Base-by-base conservation (phyloP, 208 protist genomes). In the Novymonas esmeraldas region DNA sequence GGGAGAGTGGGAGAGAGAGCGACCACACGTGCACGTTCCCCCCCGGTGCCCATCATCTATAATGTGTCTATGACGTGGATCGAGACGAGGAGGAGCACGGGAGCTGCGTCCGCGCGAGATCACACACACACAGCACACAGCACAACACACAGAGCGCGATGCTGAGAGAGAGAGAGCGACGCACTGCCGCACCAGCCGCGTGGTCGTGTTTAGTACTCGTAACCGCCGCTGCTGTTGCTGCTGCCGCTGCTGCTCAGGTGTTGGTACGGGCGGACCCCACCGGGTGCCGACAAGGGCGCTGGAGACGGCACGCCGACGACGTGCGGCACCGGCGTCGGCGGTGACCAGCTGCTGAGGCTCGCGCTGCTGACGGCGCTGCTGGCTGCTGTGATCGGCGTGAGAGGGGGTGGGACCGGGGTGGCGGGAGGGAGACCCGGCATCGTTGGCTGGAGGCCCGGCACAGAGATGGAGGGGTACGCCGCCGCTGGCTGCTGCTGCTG, bases 211-310 rank as follows among this genome's bases (percentile, higher is more conserved):
- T 41, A 67, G 29, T 54, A 73, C 16, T 54, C 51, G 52, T 66
- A 74, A 6, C 16, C 59, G 18, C 38, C 66, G 39, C 49, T 73
- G 16, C 48, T 59, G 49, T 54, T 64, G 39, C 73, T 78, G 34
- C 61, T 73, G 33, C 50, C 46, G 33, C 61, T 68, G 62, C 74
- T 80, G 58, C 62, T 75, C 36, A 55, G 39, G 4, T 24, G 28
- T 22, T 20, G 33, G 26, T 73, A 73, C 34, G 38, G 24, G 31
- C 31, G 48, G 9, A 75, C 67, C 6, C 44, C 48, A 6, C 11
- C 54, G 33, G 39, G 42, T 49, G 45, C 42, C 36, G 41, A 6
- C 52, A 42, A 26, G 26, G 57, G 7, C 26, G 46, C 7, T 57
- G 41, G 42, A 5, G 52, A 18, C 22, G 63, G 24, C 11, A 39